These are phyloP conservation scores for Neoboletus brunneissimus DNA, from an alignment of 768 basidiomycete species.

Conservation along the genomic window DNA sequence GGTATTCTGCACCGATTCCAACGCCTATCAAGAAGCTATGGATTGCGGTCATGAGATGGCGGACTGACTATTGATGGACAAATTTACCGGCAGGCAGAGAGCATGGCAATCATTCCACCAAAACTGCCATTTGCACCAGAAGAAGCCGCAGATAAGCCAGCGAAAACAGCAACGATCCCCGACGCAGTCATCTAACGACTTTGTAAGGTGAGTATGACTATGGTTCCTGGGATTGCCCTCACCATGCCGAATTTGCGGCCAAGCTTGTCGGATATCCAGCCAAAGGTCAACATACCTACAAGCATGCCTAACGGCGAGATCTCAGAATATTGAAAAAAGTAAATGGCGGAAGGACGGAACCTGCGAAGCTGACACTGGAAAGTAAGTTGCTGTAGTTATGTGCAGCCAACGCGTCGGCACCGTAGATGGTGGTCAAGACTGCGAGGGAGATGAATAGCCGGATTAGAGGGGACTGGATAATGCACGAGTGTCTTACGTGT, in stretches of 20 bases:
- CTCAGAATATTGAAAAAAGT: slow-evolving; percentile 56
- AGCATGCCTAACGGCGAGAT: slow-evolving; percentile 74
- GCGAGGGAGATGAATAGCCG: slow-evolving; percentile 4
- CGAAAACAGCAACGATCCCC: slow-evolving; percentile 81
- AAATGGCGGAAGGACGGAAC: slow-evolving; percentile 69
- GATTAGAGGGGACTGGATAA: not conserved
- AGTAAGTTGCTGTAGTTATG: slow-evolving; percentile 64
- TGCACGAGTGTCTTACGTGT: slow-evolving; percentile 46
- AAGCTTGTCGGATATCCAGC: slow-evolving; percentile 81
- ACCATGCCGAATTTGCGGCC: slow-evolving; percentile 91
- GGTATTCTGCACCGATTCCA: slow-evolving; percentile 87
- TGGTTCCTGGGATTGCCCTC: slow-evolving; percentile 9
- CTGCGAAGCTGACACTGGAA: slow-evolving; percentile 74
- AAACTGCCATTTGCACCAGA: slow-evolving; percentile 71
- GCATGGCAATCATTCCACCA: slow-evolving; percentile 72
- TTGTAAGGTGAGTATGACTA: slow-evolving; percentile 10
- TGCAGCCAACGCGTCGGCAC: slow-evolving; percentile 44
- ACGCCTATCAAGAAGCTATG: slow-evolving; percentile 82
- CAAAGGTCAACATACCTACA: slow-evolving; percentile 81
- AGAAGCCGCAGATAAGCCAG: slow-evolving; percentile 78
- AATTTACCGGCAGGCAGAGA: slow-evolving; percentile 70
- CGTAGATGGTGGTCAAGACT: slow-evolving; percentile 76
- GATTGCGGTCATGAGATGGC: not conserved
- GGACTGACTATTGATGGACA: not conserved
- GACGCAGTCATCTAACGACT: slow-evolving; percentile 68